phyloP scores from a whole-genome alignment of 495 filamentous ascomycete genomes.

The Cercophora scortea region DNA sequence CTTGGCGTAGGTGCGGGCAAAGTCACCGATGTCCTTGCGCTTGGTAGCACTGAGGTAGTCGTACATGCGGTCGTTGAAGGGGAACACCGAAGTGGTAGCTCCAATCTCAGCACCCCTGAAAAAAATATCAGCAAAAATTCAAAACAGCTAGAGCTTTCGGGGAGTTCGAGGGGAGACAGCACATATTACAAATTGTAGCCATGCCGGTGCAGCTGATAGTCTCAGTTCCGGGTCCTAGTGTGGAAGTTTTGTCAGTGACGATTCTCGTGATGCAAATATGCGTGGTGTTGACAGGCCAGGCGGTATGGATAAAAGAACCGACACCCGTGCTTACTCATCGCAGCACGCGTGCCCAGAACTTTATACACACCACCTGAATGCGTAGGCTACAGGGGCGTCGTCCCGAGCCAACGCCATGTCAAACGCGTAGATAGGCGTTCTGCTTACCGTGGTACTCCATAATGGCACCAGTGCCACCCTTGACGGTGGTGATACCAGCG shows the following conservation, averaged over 20 bases:
- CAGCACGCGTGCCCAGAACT: too few relatives aligned
- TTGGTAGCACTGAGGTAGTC: conserved; percentile 92
- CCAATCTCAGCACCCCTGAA: conserved; percentile 69
- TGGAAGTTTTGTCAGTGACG: too few relatives aligned
- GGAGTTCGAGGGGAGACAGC: conserved; percentile 18
- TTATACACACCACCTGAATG: too few relatives aligned
- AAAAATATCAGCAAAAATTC: background rate
- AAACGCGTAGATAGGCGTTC: conserved; percentile 46
- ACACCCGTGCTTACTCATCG: too few relatives aligned
- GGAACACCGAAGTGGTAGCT: conserved; percentile 96
- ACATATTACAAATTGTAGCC: conserved; percentile 69
- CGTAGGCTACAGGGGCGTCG: background rate
- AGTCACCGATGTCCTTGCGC: conserved; percentile 83
- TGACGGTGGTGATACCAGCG: conserved; percentile 92
- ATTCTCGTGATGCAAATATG: too few relatives aligned
- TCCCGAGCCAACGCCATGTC: background rate
- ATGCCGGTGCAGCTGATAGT: conserved; percentile 55
- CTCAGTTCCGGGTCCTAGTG: conserved; percentile 61
- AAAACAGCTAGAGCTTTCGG: background rate
- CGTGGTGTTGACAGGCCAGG: too few relatives aligned
- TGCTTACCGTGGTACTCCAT: conserved; percentile 72
- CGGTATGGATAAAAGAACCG: too few relatives aligned
- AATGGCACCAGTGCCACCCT: conserved; percentile 95
- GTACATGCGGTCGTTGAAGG: conserved; percentile 97
- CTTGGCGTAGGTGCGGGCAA: conserved; percentile 72